Evolutionary conservation across 371 early-diverging fungal species (phyloP).

Genomic region (Circinella minor): DNA sequence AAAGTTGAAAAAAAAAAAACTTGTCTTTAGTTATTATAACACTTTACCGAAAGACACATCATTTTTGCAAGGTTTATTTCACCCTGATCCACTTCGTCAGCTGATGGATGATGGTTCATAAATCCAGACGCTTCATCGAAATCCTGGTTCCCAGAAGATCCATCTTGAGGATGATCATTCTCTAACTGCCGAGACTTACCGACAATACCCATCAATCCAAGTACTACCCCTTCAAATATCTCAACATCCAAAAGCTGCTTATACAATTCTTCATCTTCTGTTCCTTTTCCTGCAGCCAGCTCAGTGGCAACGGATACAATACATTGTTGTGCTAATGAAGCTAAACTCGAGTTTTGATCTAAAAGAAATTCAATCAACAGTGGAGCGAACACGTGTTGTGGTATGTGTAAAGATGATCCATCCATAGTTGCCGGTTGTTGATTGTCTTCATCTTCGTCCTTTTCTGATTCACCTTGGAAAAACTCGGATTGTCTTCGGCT

Average conservation of each 20-base stretch:
- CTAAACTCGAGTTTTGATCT: slow-evolving; percentile 56
- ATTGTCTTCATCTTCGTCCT: background rate
- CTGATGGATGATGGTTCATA: slow-evolving; percentile 24
- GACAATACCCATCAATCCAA: slow-evolving; percentile 48
- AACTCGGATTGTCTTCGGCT: slow-evolving; percentile 3
- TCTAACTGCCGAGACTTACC: slow-evolving; percentile 27
- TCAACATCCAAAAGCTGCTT: slow-evolving; percentile 55
- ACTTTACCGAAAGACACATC: slow-evolving; percentile 57
- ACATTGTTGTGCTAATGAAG: slow-evolving; percentile 53
- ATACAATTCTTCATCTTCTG: slow-evolving; percentile 25
- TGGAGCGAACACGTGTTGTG: slow-evolving; percentile 39
- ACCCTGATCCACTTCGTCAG: slow-evolving; percentile 48
- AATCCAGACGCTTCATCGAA: slow-evolving; percentile 26
- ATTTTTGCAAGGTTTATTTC: slow-evolving; percentile 63
- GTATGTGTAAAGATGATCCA: slow-evolving; percentile 28
- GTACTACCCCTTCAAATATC: slow-evolving; percentile 55
- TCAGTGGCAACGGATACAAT: slow-evolving; percentile 54
- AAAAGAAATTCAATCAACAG: slow-evolving; percentile 54
- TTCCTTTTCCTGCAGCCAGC: slow-evolving; percentile 28
- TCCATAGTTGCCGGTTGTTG: slow-evolving; percentile 5
- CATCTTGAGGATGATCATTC: slow-evolving; percentile 17
- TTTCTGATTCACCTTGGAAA: background rate
- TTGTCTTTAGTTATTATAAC: background rate
- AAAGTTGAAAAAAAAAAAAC: no score
- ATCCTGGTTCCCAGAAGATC: background rate